These are phyloP conservation scores for Magnusiomyces magnusii DNA, from an alignment of 1,139 yeast species.

Conservation along the genomic window DNA sequence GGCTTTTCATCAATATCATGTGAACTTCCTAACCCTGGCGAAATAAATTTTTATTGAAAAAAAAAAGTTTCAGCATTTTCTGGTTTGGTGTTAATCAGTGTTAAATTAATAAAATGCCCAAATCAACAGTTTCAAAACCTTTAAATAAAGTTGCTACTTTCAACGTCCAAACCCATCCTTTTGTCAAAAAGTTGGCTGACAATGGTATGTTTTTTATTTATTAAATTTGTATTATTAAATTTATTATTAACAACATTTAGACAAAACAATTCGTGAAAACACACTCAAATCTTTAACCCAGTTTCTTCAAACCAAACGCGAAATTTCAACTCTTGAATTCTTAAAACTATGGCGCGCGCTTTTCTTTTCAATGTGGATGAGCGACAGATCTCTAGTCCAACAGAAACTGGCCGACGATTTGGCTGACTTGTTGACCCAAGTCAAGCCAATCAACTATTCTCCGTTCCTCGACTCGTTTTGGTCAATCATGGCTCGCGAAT, in stretches of 20 bases:
- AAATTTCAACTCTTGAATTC: constrained; percentile 47
- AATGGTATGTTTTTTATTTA: constrained; percentile 38
- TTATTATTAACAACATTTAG: constrained; percentile 21
- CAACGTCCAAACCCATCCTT: constrained; percentile 34
- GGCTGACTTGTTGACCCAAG: constrained; percentile 46
- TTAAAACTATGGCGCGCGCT: constrained; percentile 93
- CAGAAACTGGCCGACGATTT: constrained; percentile 71
- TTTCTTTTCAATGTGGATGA: constrained; percentile 88
- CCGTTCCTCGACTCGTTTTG: constrained; percentile 72
- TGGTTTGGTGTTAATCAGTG: no score
- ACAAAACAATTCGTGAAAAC: constrained; percentile 62
- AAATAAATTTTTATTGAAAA: background rate
- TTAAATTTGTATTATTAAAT: background rate
- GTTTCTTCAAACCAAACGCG: constrained; percentile 42
- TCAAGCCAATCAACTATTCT: constrained; percentile 40
- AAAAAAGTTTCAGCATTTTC: no score
- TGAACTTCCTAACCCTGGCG: background rate
- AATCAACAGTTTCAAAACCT: background rate
- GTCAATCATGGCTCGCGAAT: constrained; percentile 69
- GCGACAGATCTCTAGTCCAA: constrained; percentile 90
- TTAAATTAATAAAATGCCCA: background rate
- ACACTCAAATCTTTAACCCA: constrained; percentile 63
- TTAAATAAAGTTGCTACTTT: no score
- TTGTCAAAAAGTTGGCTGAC: constrained; percentile 78
- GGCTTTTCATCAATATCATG: background rate